phyloP scores from a whole-genome alignment of 495 filamentous ascomycete species.

The Neurospora hispaniola region DNA sequence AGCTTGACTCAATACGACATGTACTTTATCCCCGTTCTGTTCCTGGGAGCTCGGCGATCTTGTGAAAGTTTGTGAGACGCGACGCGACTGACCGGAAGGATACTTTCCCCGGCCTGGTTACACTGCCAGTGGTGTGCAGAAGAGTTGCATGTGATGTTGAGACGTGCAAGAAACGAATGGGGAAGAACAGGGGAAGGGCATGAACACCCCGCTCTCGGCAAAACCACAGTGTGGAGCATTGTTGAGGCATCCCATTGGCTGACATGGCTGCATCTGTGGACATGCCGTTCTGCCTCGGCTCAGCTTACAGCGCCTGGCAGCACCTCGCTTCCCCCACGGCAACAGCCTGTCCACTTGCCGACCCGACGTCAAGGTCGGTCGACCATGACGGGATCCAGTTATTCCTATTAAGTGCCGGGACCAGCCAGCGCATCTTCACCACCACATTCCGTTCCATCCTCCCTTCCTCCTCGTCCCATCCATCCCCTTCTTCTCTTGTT shows the following conservation, averaged over 20 bases:
- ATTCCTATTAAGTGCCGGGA: conserved; percentile 1
- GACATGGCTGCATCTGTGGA: not conserved
- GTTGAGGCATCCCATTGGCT: not conserved
- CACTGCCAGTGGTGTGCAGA: too few relatives aligned
- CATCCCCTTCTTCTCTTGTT: not conserved
- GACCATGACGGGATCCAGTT: not conserved
- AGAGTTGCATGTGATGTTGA: not conserved
- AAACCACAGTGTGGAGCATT: conserved; percentile 3
- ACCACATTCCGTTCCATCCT: not conserved
- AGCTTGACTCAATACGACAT: not conserved
- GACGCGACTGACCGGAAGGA: not conserved
- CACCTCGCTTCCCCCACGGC: not conserved
- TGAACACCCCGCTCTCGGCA: conserved; percentile 16
- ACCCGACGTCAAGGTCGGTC: conserved; percentile 10
- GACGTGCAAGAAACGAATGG: not conserved
- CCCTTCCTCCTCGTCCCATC: not conserved
- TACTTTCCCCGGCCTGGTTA: not conserved
- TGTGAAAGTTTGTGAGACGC: not conserved
- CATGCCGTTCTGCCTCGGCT: conserved; percentile 16
- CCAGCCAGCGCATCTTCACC: conserved; percentile 3
- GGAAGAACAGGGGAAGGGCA: not conserved
- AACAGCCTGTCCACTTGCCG: conserved; percentile 8
- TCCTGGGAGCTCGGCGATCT: not conserved
- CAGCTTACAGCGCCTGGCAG: conserved; percentile 14
- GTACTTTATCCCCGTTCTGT: not conserved